These are phyloP conservation scores for Colletotrichum brevisporum DNA, from an alignment of 2,329 filamentous ascomycete species.

Conservation along the genomic window DNA sequence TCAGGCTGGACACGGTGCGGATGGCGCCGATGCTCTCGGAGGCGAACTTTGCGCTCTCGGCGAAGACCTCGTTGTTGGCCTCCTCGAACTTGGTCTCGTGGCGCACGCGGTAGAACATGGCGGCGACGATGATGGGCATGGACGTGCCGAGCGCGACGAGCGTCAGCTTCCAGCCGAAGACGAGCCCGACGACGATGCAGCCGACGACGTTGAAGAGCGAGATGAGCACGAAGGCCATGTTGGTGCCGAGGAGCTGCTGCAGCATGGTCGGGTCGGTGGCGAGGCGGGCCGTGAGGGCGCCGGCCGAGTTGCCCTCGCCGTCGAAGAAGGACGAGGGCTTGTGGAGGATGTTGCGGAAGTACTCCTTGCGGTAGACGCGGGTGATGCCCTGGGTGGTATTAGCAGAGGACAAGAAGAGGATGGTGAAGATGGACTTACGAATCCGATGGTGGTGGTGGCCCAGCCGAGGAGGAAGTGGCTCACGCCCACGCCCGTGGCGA, in stretches of 20 bases:
- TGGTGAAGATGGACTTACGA: slow-evolving; percentile 48
- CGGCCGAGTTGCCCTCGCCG: slow-evolving; percentile 43
- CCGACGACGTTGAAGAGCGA: slow-evolving; percentile 41
- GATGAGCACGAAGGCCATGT: slow-evolving; percentile 40
- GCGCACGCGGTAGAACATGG: slow-evolving; percentile 40
- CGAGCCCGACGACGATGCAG: slow-evolving; percentile 47
- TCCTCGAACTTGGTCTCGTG: slow-evolving; percentile 38
- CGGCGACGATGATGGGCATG: slow-evolving; percentile 42
- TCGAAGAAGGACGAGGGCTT: slow-evolving; percentile 50
- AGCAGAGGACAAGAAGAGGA: background rate
- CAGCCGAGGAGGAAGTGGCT: slow-evolving; percentile 45
- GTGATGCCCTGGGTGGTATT: slow-evolving; percentile 29
- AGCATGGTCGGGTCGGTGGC: slow-evolving; percentile 43
- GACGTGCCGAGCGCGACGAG: slow-evolving; percentile 48
- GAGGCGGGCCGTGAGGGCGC: slow-evolving; percentile 44
- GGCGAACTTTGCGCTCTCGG: slow-evolving; percentile 39
- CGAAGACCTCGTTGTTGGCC: slow-evolving; percentile 33
- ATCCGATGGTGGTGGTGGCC: slow-evolving; percentile 47
- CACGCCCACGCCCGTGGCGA: slow-evolving; percentile 44
- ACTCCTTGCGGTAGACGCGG: slow-evolving; percentile 41
- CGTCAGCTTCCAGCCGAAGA: slow-evolving; percentile 58
- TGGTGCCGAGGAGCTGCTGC: slow-evolving; percentile 41
- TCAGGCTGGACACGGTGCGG: slow-evolving; percentile 40
- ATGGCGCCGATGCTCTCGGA: slow-evolving; percentile 40
- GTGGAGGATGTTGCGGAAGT: slow-evolving; percentile 53